Percentiles rank a stretch among this genome's conserved stretches.
Conservation (phyloP, 305 asterid species). For the Fraxinus xanthoxyloides region DNA sequence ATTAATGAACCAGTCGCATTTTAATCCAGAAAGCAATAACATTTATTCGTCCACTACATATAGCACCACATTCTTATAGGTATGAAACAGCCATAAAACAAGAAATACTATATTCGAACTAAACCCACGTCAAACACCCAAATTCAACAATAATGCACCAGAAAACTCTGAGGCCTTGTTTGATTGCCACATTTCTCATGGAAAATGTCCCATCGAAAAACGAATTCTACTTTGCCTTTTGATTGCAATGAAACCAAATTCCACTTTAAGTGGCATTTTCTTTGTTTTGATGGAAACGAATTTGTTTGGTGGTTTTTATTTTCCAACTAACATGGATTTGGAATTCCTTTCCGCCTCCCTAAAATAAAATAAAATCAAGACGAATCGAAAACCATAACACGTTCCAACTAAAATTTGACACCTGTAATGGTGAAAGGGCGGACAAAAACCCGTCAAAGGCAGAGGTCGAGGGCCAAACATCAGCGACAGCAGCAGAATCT, state of each 20-base stretch:
- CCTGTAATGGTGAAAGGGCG: constrained; percentile 92
- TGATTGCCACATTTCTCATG: too few relatives aligned
- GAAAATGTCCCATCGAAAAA: too few relatives aligned
- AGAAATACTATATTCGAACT: background rate
- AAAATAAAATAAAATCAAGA: background rate
- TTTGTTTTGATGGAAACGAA: too few relatives aligned
- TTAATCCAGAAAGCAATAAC: background rate
- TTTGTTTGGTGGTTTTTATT: too few relatives aligned
- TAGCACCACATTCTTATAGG: background rate
- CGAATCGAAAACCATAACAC: background rate
- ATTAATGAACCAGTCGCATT: background rate
- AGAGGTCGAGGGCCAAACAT: constrained; percentile 97
- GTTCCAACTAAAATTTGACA: constrained; percentile 16
- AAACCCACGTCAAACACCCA: constrained; percentile 2
- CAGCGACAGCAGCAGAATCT: constrained; percentile 96
- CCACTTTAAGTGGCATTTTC: too few relatives aligned
- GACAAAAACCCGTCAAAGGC: constrained; percentile 95
- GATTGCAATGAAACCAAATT: too few relatives aligned
- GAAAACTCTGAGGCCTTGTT: constrained; percentile 1
- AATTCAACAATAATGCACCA: constrained; percentile 13
- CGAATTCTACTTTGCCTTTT: too few relatives aligned
- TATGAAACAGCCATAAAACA: constrained; percentile 1
- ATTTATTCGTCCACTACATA: background rate
- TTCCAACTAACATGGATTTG: too few relatives aligned
- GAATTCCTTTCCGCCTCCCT: too few relatives aligned